phyloP scores from a whole-genome alignment of 73 alveolate genomes.

The Paramecium bursaria region DNA sequence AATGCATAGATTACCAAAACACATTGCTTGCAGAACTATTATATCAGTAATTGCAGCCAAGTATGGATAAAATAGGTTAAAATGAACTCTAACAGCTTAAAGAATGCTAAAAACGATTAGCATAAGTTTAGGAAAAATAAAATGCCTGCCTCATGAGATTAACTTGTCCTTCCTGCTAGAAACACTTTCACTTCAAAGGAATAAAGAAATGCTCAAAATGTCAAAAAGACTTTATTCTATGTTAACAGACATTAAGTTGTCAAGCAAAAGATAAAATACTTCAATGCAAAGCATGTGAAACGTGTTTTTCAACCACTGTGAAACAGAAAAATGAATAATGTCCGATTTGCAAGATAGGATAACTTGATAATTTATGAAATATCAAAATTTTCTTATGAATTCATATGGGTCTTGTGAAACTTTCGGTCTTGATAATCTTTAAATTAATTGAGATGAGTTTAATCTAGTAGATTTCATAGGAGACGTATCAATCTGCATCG shows the following conservation, averaged over 20 bases:
- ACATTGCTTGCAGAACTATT: not conserved
- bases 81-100: not conserved
- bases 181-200: constrained; percentile 9
- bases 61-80: constrained; percentile 1
- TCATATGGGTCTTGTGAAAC: too few species aligned
- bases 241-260: not conserved
- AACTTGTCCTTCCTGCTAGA: constrained; percentile 19
- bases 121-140: not conserved
- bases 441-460: too few species aligned
- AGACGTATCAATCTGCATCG: too few species aligned
- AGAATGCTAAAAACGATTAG: constrained; percentile 1
- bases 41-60: not conserved
- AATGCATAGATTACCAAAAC: not conserved
- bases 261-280: not conserved
- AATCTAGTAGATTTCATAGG: too few species aligned
- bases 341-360: not conserved
- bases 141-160: not conserved
- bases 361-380: not conserved
- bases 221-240: constrained; percentile 5
- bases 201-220: constrained; percentile 10
- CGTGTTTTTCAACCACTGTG: not conserved
- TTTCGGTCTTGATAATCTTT: too few species aligned
- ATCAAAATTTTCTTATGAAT: not conserved
- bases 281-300: constrained; percentile 15
- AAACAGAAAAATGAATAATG: not conserved